Conservation (phyloP, 257 asterid genomes). For the Jaltomata sinuosa region DNA sequence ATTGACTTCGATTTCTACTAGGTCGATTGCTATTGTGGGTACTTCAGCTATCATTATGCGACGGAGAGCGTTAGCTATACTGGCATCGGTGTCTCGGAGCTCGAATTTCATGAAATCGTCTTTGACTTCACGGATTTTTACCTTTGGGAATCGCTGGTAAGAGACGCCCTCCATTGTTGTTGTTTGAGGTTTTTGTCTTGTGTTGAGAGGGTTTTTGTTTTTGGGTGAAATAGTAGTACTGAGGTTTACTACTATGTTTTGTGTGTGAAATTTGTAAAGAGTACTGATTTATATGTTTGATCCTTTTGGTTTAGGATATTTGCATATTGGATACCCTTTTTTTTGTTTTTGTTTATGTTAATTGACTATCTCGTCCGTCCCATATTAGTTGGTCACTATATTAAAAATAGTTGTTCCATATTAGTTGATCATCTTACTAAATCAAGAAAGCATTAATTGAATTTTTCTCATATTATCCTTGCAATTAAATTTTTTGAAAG, state of each 20-base stretch:
- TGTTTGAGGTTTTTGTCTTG: not conserved
- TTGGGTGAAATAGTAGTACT: not conserved
- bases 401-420: no score
- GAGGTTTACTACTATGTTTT: not conserved
- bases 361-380: no score
- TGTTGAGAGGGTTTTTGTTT: not conserved
- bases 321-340: not conserved
- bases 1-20: constrained; percentile 95
- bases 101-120: constrained; percentile 81
- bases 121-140: constrained; percentile 71
- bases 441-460: no score
- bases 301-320: not conserved
- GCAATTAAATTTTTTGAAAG: no score
- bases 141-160: constrained; percentile 78
- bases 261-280: not conserved
- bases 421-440: no score
- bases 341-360: no score
- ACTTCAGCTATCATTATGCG: constrained; percentile 97
- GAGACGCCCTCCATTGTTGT: constrained; percentile 58
- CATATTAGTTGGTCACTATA: no score
- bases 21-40: constrained; percentile 88
- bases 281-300: not conserved
- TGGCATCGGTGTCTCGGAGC: constrained; percentile 86
- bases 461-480: no score
- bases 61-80: constrained; percentile 95